A percentile compares a stretch with the other conserved stretches of the same genome.
These are phyloP conservation scores for Rutstroemia sp. DNA, from an alignment of 2,329 filamentous ascomycete genomes.

Conservation along the genomic window DNA sequence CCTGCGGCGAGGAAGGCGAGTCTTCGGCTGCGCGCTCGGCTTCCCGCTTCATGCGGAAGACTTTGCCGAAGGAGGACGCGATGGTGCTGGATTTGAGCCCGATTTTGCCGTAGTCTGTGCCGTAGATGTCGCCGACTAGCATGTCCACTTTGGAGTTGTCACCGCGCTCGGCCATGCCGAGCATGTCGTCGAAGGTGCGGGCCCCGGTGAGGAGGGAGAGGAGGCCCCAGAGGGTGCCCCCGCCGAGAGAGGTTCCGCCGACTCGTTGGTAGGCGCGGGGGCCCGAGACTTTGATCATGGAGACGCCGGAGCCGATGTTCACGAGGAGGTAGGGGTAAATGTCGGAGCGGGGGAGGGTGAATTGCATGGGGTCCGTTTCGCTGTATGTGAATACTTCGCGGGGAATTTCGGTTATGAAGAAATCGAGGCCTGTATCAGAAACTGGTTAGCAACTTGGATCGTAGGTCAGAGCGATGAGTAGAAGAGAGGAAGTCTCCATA, in stretches of 20 bases:
- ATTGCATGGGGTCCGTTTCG: constrained; percentile 84
- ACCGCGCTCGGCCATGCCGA: constrained; percentile 80
- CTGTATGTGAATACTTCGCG: constrained; percentile 96
- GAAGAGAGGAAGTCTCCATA: constrained; percentile 33
- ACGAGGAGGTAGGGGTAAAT: constrained; percentile 97
- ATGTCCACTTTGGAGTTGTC: constrained; percentile 94
- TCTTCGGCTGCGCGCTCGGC: constrained; percentile 76
- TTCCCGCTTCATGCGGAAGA: constrained; percentile 84
- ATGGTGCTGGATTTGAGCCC: constrained; percentile 94
- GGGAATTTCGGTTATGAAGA: constrained; percentile 97
- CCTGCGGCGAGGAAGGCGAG: constrained; percentile 34
- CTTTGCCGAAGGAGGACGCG: constrained; percentile 92
- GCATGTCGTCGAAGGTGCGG: constrained; percentile 94
- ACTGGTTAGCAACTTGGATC: neutral
- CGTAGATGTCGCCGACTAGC: constrained; percentile 96
- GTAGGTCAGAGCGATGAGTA: neutral
- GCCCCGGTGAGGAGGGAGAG: constrained; percentile 89
- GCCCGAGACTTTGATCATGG: constrained; percentile 93
- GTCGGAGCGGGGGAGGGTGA: constrained; percentile 66
- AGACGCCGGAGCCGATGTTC: constrained; percentile 96
- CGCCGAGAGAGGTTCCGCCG: constrained; percentile 88
- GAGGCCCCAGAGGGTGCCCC: constrained; percentile 95
- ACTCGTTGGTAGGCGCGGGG: constrained; percentile 83
- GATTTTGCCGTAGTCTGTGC: constrained; percentile 91
- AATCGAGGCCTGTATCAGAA: constrained; percentile 66